Conservation (phyloP, 108 stramenopile species). For the Cyclostephanos tholiformis region DNA sequence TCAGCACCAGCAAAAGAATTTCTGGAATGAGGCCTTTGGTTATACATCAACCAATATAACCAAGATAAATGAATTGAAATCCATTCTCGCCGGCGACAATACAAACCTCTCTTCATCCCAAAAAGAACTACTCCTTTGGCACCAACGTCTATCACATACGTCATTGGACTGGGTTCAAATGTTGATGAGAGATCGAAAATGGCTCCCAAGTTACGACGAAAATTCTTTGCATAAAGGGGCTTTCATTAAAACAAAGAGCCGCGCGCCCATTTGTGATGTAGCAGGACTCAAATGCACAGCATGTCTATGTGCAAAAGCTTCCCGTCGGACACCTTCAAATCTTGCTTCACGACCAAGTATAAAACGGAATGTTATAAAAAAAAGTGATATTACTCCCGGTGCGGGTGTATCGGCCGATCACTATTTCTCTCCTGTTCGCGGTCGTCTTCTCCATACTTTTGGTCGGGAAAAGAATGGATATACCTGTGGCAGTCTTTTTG, state of each 20-base stretch:
- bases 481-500: constrained; percentile 52
- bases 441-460: constrained; percentile 27
- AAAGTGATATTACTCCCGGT: constrained; percentile 16
- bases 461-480: constrained; percentile 9
- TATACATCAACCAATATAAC: not conserved
- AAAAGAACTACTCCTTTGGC: constrained; percentile 14
- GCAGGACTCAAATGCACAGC: not conserved
- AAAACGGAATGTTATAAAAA: not conserved
- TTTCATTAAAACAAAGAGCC: no score
- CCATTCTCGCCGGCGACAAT: not conserved
- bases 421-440: no score
- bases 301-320: no score
- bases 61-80: no score
- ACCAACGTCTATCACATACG: no score
- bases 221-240: not conserved
- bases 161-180: not conserved
- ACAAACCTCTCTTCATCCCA: not conserved
- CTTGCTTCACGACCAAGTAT: not conserved
- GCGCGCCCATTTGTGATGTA: not conserved
- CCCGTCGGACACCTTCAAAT: not conserved
- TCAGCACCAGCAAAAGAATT: not conserved
- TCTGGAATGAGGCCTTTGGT: no score
- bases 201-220: not conserved
- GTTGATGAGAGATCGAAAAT: not conserved
- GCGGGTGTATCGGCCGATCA: constrained; percentile 47